These are phyloP conservation scores for Coemansia sp. DNA, from an alignment of 192 early-diverging fungal genomes.

Conservation along the genomic window DNA sequence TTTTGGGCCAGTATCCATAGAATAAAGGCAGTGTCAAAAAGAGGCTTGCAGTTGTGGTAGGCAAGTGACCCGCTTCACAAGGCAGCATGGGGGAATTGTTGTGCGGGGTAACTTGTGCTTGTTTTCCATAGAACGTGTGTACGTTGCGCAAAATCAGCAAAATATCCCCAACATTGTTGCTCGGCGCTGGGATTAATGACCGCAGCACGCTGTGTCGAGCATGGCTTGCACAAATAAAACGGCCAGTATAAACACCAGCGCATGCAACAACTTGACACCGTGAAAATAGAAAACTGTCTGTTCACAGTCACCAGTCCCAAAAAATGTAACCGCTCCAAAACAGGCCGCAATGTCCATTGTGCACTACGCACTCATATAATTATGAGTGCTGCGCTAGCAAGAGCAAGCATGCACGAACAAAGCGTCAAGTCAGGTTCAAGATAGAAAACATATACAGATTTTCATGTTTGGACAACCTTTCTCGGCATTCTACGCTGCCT, in stretches of 20 bases:
- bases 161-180: neutral
- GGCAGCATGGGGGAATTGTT: neutral
- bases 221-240: neutral
- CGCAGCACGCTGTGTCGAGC: no score
- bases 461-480: neutral
- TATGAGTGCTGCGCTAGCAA: neutral
- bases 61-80: neutral
- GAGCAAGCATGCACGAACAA: no score
- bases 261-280: no score
- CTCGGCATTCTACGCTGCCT: neutral
- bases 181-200: no score
- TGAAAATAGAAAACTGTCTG: no score
- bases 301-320: no score
- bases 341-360: neutral
- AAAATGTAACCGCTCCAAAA: no score
- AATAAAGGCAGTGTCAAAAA: neutral
- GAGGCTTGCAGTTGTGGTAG: conserved; percentile 1
- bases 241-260: neutral
- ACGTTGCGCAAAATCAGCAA: neutral
- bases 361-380: neutral
- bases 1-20: conserved; percentile 2
- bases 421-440: neutral
- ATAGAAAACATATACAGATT: neutral
- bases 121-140: neutral
- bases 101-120: neutral